Evolutionary conservation across 2,329 filamentous ascomycete species (phyloP).

Genomic region (Alternaria sp.): DNA sequence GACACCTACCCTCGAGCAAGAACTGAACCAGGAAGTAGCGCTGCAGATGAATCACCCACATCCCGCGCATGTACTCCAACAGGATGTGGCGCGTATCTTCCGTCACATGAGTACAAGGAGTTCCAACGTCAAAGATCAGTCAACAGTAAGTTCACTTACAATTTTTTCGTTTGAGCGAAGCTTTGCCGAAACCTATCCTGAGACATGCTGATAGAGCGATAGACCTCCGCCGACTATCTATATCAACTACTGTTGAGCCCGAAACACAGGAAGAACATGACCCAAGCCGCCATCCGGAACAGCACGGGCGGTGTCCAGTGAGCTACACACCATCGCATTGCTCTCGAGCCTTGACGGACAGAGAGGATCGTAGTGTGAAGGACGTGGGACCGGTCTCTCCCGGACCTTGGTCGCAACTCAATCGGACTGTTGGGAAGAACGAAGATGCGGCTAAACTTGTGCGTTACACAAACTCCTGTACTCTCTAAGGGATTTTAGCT

Average conservation of each 20-base stretch:
- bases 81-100: not conserved
- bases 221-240: not conserved
- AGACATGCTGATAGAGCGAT: not conserved
- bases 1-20: not conserved
- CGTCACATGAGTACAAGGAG: not conserved
- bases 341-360: not conserved
- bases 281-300: not conserved
- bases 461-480: not conserved
- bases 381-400: not conserved
- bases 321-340: slow-evolving; percentile 1
- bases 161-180: too few species aligned
- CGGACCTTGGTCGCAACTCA: not conserved
- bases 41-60: not conserved
- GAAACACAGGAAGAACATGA: not conserved
- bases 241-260: not conserved
- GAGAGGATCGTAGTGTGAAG: not conserved
- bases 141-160: not conserved
- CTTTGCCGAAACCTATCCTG: too few species aligned
- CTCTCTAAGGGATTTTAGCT: not conserved
- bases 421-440: not conserved
- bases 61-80: not conserved
- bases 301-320: not conserved
- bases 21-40: not conserved
- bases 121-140: not conserved
- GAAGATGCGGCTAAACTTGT: not conserved